A percentile compares a stretch with the other conserved stretches of the same genome.
Evolutionary conservation across 2,329 filamentous ascomycete species (phyloP).

Genomic region (Botrytis porri): DNA sequence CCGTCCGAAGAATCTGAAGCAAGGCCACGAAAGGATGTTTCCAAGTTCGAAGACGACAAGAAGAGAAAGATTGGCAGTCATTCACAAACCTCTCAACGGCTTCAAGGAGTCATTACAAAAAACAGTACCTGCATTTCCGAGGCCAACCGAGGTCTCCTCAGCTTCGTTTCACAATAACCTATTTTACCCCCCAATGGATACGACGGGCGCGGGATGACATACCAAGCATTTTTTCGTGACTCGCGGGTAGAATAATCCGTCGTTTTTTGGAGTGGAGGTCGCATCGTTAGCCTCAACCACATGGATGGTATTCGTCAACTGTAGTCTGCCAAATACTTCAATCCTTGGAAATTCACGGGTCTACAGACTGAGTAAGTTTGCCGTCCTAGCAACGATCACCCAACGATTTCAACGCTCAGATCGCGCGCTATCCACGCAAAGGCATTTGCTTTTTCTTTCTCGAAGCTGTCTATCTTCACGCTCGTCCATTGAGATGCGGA

Average conservation of each 20-base stretch:
- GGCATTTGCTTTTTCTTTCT: conserved; percentile 10
- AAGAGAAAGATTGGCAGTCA: neutral
- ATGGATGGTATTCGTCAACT: conserved; percentile 1
- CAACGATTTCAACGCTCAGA: conserved; percentile 9
- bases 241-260: conserved; percentile 6
- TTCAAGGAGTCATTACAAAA: neutral
- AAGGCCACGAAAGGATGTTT: conserved; percentile 6
- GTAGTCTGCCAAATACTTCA: neutral
- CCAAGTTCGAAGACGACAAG: neutral
- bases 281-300: neutral
- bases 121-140: conserved; percentile 23
- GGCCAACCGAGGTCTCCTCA: conserved; percentile 32
- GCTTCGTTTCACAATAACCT: conserved; percentile 31
- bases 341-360: neutral
- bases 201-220: neutral
- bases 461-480: conserved; percentile 14
- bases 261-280: neutral
- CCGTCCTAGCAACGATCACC: conserved; percentile 8
- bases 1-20: conserved; percentile 6
- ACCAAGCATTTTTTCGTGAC: neutral
- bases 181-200: neutral
- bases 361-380: conserved; percentile 10
- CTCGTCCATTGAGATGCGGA: neutral
- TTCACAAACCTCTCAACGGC: neutral
- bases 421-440: conserved; percentile 1